phyloP scores from a whole-genome alignment of 1,284 basidiomycete genomes.

The Rhodotorula sp. region DNA sequence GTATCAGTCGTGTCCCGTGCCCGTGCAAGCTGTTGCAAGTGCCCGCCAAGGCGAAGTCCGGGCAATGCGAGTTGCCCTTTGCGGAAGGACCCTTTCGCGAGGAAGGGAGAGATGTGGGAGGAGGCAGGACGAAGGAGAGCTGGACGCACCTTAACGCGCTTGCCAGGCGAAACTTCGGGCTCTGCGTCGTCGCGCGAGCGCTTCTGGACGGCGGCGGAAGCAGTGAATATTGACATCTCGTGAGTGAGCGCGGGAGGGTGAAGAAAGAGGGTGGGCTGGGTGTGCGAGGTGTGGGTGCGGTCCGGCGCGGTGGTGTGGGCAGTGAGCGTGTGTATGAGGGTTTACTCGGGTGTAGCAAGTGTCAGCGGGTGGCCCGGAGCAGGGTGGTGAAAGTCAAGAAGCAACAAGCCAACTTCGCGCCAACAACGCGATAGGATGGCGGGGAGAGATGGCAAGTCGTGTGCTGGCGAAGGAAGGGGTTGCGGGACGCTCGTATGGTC shows the following conservation, averaged over 20 bases:
- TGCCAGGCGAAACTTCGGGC: conserved; percentile 7
- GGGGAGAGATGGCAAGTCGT: too few relatives aligned
- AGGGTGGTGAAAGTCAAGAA: too few relatives aligned
- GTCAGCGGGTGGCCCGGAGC: too few relatives aligned
- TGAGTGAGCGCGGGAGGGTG: not conserved
- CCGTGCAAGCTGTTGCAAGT: not conserved
- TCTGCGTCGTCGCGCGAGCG: conserved; percentile 15
- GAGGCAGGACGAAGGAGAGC: not conserved
- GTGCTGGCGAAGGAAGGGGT: too few relatives aligned
- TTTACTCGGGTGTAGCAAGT: too few relatives aligned
- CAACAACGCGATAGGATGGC: too few relatives aligned
- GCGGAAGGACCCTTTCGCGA: not conserved
- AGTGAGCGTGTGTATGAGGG: too few relatives aligned
- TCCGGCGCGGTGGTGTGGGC: too few relatives aligned
- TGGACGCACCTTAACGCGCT: conserved; percentile 18
- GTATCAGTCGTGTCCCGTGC: not conserved
- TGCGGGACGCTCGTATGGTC: too few relatives aligned
- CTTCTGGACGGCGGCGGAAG: conserved; percentile 4
- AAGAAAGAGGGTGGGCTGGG: not conserved
- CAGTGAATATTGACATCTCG: conserved; percentile 4
- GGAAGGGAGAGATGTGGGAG: not conserved
- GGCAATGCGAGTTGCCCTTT: not conserved
- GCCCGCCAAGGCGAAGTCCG: not conserved
- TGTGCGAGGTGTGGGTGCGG: too few relatives aligned
- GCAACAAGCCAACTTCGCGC: too few relatives aligned